Base-by-base conservation (phyloP, 805 yeast genomes). In the Cyberlindnera americana region DNA sequence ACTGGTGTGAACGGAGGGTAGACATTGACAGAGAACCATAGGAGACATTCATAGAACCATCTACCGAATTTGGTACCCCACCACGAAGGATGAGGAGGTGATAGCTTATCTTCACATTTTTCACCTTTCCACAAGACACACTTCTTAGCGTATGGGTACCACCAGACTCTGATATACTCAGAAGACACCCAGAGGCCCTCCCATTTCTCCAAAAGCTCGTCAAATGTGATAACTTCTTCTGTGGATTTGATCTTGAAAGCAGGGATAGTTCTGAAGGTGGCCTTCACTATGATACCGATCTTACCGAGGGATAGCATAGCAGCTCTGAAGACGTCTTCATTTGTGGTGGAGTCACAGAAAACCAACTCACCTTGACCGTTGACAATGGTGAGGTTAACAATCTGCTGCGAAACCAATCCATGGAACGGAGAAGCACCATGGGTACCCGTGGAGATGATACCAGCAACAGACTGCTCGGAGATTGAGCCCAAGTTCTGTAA, bases 401-500 rank as follows among this genome's bases (percentile, higher is more conserved):
- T 73, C 61, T 89, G 96, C 53, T 88, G 91, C 8, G 93, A 78
- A 2, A 91, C 84, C 26, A 90, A 69, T 1, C 98, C 97, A 55
- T 93, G 98, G 59, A 74, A 86, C 29, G 91, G 95, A 9, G 95
- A 81, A 0, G 97, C 84, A 7, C 99, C 99, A 57, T 91, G 99
- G 0, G 98, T 89, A 21, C 98, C 98, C 0, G 98, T 91, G 2
- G 95, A 83, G 32, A 93, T 88, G 49, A 90, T 79, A n/a, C 99
- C 99, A 3, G 95, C 98, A 19, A 89, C 70, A 13, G 95, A 84
- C 60, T 91, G 98, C 46, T 88, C 96, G 29, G 93, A 79, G 38
- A 91, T 91, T 1, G 97, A 89, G 1, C 98, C 98, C 53, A 93
- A 67, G 54, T 85, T 91, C 62, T 91, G 98, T 42, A 91, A 68